Conservation (phyloP, 495 filamentous ascomycete genomes). For the Corynascus novoguineensis region DNA sequence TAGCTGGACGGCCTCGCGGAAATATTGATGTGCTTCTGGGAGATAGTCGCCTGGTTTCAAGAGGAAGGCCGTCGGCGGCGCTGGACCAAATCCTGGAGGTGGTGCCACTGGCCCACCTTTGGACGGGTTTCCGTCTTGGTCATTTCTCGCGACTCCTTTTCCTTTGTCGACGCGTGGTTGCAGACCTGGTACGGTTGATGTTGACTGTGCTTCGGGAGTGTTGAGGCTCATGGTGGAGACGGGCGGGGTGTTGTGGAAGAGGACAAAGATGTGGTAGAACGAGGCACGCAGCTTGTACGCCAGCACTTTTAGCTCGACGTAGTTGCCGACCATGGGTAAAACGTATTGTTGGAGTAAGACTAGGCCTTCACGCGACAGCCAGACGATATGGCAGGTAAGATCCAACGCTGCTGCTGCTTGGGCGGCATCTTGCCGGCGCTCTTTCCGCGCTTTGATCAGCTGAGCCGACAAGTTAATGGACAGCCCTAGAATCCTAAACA, state of each 20-base stretch:
- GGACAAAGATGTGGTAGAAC: slow-evolving; percentile 93
- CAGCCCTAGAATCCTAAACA: slow-evolving; percentile 87
- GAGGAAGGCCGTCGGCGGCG: slow-evolving; percentile 60
- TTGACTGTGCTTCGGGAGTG: slow-evolving; percentile 28
- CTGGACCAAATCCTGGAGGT: slow-evolving; percentile 45
- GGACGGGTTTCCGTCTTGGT: slow-evolving; percentile 27
- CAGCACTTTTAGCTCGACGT: slow-evolving; percentile 76
- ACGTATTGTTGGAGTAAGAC: slow-evolving; percentile 81
- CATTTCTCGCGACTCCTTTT: slow-evolving; percentile 38
- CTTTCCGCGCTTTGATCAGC: slow-evolving; percentile 72
- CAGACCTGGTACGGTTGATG: slow-evolving; percentile 23
- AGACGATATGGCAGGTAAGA: slow-evolving; percentile 88
- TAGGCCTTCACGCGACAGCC: slow-evolving; percentile 89
- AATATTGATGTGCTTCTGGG: slow-evolving; percentile 70
- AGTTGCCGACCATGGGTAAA: slow-evolving; percentile 66
- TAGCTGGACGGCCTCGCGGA: slow-evolving; percentile 68
- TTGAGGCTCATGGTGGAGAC: slow-evolving; percentile 37
- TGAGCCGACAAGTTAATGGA: slow-evolving; percentile 83
- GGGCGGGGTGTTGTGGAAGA: slow-evolving; percentile 75
- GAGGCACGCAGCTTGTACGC: slow-evolving; percentile 86
- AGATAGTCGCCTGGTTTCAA: slow-evolving; percentile 78
- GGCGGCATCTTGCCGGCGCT: slow-evolving; percentile 75
- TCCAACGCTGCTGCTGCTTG: slow-evolving; percentile 75
- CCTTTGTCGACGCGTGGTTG: slow-evolving; percentile 39
- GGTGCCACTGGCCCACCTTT: slow-evolving; percentile 49